Conservation (phyloP, 352 stramenopile genomes). For the Phytophthora aleatoria region DNA sequence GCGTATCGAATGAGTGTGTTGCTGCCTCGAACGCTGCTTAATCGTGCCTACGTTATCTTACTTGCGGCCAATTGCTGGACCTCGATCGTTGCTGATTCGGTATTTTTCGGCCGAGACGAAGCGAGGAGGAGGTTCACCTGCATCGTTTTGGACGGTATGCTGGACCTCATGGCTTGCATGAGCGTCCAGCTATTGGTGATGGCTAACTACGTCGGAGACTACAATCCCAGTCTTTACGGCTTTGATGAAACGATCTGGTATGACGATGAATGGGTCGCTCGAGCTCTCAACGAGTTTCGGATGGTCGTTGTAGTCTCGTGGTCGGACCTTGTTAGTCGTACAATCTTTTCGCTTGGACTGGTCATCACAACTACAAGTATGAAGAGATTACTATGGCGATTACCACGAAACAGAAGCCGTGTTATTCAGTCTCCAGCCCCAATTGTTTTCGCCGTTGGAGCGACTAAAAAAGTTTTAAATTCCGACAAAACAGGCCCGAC, state of each 20-base stretch:
- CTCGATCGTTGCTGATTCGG: neutral
- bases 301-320: slow-evolving; percentile 5
- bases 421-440: neutral
- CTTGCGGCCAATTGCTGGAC: slow-evolving; percentile 7
- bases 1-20: slow-evolving; percentile 10
- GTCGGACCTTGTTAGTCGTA: neutral
- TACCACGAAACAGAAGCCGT: neutral
- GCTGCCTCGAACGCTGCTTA: slow-evolving; percentile 1
- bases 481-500: neutral
- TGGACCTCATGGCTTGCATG: slow-evolving; percentile 7
- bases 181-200: slow-evolving; percentile 1
- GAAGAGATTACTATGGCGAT: slow-evolving; percentile 4
- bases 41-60: slow-evolving; percentile 8
- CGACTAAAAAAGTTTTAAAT: neutral
- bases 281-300: slow-evolving; percentile 3
- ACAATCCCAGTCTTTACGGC: neutral
- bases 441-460: neutral
- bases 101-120: slow-evolving; percentile 1
- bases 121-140: neutral
- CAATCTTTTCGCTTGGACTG: slow-evolving; percentile 6
- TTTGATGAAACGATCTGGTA: neutral
- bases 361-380: slow-evolving; percentile 5
- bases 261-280: slow-evolving; percentile 1
- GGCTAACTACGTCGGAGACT: slow-evolving; percentile 1
- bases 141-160: slow-evolving; percentile 1